These are phyloP conservation scores for Biscutella laevigata DNA, from an alignment of 441 rosid species.

Conservation along the genomic window DNA sequence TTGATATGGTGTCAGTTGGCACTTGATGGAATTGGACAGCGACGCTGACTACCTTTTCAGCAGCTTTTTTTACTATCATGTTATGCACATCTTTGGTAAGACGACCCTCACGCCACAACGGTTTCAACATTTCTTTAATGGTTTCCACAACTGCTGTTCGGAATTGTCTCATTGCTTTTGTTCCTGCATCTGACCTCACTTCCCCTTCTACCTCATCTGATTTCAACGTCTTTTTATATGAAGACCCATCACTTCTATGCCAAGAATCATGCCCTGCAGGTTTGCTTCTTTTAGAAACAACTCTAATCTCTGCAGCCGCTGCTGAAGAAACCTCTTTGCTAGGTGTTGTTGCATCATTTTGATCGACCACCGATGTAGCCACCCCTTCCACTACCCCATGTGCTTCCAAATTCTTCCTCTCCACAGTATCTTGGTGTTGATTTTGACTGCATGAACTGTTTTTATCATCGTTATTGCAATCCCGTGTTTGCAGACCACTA, in stretches of 20 bases:
- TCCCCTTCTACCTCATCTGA: constrained; percentile 36
- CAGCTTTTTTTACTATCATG: constrained; percentile 60
- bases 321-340: constrained; percentile 46
- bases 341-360: constrained; percentile 31
- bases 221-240: constrained; percentile 28
- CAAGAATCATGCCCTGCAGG: constrained; percentile 30
- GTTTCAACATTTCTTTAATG: constrained; percentile 66
- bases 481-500: constrained; percentile 22
- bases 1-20: constrained; percentile 43
- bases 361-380: constrained; percentile 44
- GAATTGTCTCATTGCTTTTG: constrained; percentile 46
- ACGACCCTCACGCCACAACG: constrained; percentile 74
- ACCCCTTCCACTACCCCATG: constrained; percentile 35
- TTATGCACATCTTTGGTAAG: constrained; percentile 79
- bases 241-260: constrained; percentile 31
- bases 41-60: constrained; percentile 63
- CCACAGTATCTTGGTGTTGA: constrained; percentile 32
- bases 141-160: constrained; percentile 55
- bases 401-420: constrained; percentile 25
- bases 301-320: constrained; percentile 32
- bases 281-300: constrained; percentile 28
- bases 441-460: constrained; percentile 35
- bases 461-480: constrained; percentile 39
- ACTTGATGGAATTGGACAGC: constrained; percentile 51
- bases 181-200: constrained; percentile 37